Percentiles rank a stretch among this genome's conserved stretches.
phyloP scores from a whole-genome alignment of 2,329 filamentous ascomycete species.

The Verticillium klebahnii region DNA sequence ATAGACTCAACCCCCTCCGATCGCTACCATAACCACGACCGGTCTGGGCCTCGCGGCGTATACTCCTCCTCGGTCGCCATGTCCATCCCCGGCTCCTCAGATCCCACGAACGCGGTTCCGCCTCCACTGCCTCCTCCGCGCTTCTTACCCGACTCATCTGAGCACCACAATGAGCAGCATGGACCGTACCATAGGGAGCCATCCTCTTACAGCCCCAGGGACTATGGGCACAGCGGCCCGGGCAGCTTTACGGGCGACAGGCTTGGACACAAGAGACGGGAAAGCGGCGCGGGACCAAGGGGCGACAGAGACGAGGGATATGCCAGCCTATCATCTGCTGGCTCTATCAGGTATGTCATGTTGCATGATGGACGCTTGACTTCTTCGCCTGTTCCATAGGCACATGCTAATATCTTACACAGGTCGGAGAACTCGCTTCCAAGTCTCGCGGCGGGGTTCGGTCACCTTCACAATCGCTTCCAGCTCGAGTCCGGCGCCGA shows the following conservation, averaged over 20 bases:
- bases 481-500: conserved; percentile 41
- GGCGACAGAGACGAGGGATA: conserved; percentile 37
- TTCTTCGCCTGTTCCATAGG: conserved; percentile 11
- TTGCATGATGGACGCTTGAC: background rate
- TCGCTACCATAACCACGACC: conserved; percentile 21
- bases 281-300: conserved; percentile 16
- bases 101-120: conserved; percentile 32
- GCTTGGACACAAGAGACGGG: conserved; percentile 26
- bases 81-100: conserved; percentile 34
- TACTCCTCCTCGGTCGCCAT: conserved; percentile 27
- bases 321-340: conserved; percentile 33
- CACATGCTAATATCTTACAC: conserved; percentile 6
- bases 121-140: conserved; percentile 39
- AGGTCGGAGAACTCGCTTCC: conserved; percentile 38
- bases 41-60: conserved; percentile 25
- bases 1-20: conserved; percentile 23
- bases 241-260: conserved; percentile 28
- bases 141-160: conserved; percentile 27
- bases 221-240: conserved; percentile 25
- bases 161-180: conserved; percentile 23
- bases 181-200: conserved; percentile 22
- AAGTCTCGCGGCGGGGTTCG: conserved; percentile 33
- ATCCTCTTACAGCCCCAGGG: conserved; percentile 13
- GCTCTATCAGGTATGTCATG: conserved; percentile 11
- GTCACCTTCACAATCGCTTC: conserved; percentile 45